A percentile compares a stretch with the other conserved stretches of the same genome.
Evolutionary conservation across 495 filamentous ascomycete genomes (phyloP).

Genomic region (Penicillium egyptiacum): DNA sequence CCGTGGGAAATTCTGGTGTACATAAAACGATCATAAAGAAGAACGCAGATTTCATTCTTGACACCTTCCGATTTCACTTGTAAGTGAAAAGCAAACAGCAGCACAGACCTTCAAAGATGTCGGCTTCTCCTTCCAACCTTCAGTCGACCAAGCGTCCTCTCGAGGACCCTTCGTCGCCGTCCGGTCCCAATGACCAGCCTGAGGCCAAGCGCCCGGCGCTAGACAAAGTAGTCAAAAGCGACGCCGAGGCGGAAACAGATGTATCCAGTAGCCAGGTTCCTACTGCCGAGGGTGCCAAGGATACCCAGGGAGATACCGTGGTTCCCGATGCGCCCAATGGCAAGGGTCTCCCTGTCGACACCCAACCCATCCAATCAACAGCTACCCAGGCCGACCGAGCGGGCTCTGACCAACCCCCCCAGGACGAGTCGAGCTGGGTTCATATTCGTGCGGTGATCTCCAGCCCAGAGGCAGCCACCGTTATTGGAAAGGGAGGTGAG

Average conservation of each 20-base stretch:
- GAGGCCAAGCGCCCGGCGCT: slow-evolving; percentile 96
- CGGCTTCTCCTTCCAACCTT: slow-evolving; percentile 60
- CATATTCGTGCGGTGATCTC: slow-evolving; percentile 95
- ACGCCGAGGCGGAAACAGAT: slow-evolving; percentile 52
- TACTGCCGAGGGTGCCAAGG: slow-evolving; percentile 44
- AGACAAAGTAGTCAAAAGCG: slow-evolving; percentile 78
- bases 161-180: slow-evolving; percentile 94
- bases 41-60: slow-evolving; percentile 46
- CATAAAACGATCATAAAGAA: slow-evolving; percentile 68
- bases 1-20: slow-evolving; percentile 88
- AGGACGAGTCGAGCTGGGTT: slow-evolving; percentile 95
- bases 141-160: slow-evolving; percentile 87
- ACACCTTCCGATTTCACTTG: slow-evolving; percentile 40
- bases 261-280: slow-evolving; percentile 47
- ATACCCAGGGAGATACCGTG: slow-evolving; percentile 62
- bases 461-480: slow-evolving; percentile 92
- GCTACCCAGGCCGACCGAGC: slow-evolving; percentile 55
- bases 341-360: slow-evolving; percentile 43
- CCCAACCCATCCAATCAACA: slow-evolving; percentile 68
- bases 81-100: slow-evolving; percentile 42
- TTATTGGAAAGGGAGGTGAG: slow-evolving; percentile 98
- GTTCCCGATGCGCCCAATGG: slow-evolving; percentile 70
- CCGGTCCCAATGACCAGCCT: slow-evolving; percentile 84
- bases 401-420: slow-evolving; percentile 49
- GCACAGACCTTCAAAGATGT: slow-evolving; percentile 49